These are phyloP conservation scores for Stropharia rugosoannulata DNA, from an alignment of 768 basidiomycete species.

Conservation along the genomic window DNA sequence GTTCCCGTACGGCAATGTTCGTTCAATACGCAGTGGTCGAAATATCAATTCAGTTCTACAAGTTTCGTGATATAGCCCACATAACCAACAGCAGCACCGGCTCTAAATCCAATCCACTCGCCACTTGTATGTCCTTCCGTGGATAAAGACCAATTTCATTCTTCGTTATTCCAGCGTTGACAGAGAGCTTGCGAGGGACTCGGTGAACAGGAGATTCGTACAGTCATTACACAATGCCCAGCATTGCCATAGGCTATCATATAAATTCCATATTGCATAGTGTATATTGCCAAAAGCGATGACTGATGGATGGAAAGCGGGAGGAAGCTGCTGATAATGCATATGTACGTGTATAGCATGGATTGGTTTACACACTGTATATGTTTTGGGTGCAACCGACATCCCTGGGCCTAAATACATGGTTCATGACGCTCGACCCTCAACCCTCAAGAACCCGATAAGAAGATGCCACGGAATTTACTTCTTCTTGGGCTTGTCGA, in stretches of 20 bases:
- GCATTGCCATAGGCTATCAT: conserved; percentile 9
- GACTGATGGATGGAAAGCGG: conserved; percentile 1
- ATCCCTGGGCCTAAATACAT: conserved; percentile 17
- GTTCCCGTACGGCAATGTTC: no score
- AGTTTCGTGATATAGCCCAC: no score
- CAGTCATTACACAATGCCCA: conserved; percentile 15
- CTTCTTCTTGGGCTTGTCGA: conserved; percentile 78
- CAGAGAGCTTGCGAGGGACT: no score
- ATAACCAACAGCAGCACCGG: no score
- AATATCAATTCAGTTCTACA: no score
- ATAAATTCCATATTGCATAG: conserved; percentile 13
- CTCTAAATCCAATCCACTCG: no score
- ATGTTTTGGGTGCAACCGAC: conserved; percentile 26
- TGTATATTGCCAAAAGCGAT: conserved; percentile 10
- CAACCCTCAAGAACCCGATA: conserved; percentile 22
- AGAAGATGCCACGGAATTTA: conserved; percentile 33
- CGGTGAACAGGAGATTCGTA: conserved; percentile 22
- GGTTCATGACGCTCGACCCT: conserved; percentile 13
- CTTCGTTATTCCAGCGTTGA: no score
- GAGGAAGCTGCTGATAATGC: conserved; percentile 8
- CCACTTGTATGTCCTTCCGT: no score
- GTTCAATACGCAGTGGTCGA: no score
- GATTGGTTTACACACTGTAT: conserved; percentile 30
- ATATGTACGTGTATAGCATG: conserved; percentile 21
- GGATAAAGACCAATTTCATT: no score